Base-by-base conservation (phyloP, 2,329 filamentous ascomycete genomes). In the Xylariomycetidae sp. region DNA sequence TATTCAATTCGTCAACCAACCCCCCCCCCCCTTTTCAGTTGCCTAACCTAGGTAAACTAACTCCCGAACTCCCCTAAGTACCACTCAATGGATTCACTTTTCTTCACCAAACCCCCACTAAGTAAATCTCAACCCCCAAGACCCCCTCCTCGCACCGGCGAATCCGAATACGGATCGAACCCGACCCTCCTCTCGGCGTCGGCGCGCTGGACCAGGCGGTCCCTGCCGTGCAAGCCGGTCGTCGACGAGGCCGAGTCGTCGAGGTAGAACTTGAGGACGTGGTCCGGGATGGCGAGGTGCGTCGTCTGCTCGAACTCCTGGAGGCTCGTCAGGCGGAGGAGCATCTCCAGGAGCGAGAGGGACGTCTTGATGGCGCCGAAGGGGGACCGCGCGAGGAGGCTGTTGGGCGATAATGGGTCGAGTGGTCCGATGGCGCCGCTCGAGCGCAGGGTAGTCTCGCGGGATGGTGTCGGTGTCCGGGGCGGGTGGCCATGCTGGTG, bases 301-400 rank as follows among this genome's bases (percentile, higher is more conserved):
- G 86, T 88, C 25, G 79, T 75, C 66, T 96, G 89, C 55, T 94
- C 85, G 58, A 92, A 94, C 64, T 95, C 88, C 55, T 95, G 89
- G 11, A 95, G 74, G 15, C 88, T 87, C 4, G 85, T 82, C 29
- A 96, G 73, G 26, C 90, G 86, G 29, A 95, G 76, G 19, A 95
- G 69, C 69, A 90, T 92, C 59, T 96, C 89, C 34, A 96, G 75
- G 7, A 95, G 74, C 2, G 89, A 95, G 44, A 72, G 62, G 44
- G 69, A 82, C 46, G 62, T 72, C 2, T 64, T 66, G 37, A 77
- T 70, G n/a, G 66, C 59, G 16, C 66, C 64, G 40, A 76, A 70
- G 3, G 70, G 70, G 3, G 68, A 72, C 10, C 61, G 61, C 10
- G 64, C 54, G 12, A 63, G 56, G 5, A 62, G 57, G 20, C n/a